Evolutionary conservation across 1,284 basidiomycete genomes (phyloP).

Genomic region (Phenoliferia sp.): DNA sequence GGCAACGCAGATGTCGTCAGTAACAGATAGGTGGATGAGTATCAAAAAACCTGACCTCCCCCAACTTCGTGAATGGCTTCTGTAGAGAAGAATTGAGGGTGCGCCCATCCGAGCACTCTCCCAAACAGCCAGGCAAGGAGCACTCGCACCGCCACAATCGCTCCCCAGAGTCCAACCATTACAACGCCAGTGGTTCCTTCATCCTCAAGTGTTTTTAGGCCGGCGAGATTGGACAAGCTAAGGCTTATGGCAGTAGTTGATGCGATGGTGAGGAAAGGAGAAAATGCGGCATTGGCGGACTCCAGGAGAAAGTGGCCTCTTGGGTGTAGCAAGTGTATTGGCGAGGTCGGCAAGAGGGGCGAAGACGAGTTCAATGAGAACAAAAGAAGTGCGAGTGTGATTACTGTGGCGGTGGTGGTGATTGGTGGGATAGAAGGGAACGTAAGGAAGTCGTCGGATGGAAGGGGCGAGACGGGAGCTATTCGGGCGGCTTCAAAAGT

Average conservation of each 20-base stretch:
- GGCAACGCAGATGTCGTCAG: neutral
- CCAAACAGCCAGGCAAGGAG: constrained; percentile 51
- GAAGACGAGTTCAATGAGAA: neutral
- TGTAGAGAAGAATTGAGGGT: constrained; percentile 14
- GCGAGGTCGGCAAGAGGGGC: constrained; percentile 8
- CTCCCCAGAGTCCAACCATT: constrained; percentile 72
- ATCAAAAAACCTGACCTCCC: constrained; percentile 5
- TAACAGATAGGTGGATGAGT: too few relatives aligned
- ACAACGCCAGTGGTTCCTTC: constrained; percentile 38
- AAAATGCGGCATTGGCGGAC: constrained; percentile 8
- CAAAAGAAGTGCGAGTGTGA: constrained; percentile 1
- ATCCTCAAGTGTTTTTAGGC: constrained; percentile 3
- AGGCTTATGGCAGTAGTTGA: neutral
- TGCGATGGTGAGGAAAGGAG: constrained; percentile 14
- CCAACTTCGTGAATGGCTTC: constrained; percentile 25
- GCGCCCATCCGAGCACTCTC: constrained; percentile 22
- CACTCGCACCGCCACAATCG: constrained; percentile 78
- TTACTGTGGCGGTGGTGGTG: neutral
- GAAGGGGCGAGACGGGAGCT: neutral
- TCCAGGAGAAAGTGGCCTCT: neutral
- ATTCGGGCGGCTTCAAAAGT: neutral
- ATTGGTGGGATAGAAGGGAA: neutral
- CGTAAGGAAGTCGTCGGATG: neutral
- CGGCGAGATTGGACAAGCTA: constrained; percentile 6
- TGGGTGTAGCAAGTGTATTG: constrained; percentile 15